These are phyloP conservation scores for Silene conica DNA, from an alignment of 148 eudicot genomes.

Conservation along the genomic window DNA sequence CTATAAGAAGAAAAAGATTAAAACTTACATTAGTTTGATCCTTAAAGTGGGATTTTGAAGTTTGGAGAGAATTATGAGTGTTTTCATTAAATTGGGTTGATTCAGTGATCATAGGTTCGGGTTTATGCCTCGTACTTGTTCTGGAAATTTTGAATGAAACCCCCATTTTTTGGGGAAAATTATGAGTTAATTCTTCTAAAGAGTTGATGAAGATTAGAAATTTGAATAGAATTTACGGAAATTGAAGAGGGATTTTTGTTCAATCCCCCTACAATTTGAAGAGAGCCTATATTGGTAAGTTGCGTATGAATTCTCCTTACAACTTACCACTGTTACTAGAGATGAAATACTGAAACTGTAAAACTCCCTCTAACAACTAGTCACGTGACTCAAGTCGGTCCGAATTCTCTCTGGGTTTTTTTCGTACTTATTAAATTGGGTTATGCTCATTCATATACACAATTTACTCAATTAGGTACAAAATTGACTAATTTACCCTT, in stretches of 20 bases:
- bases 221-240: neutral
- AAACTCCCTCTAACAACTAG: no score
- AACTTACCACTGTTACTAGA: no score
- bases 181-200: neutral
- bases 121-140: conserved; percentile 53
- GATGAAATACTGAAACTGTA: no score
- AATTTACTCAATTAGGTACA: no score
- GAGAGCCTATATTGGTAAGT: no score
- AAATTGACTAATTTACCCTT: no score
- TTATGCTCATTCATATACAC: no score
- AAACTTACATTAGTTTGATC: conserved; percentile 29
- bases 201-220: neutral
- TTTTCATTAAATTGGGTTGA: conserved; percentile 24
- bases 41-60: conserved; percentile 25
- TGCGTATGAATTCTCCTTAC: no score
- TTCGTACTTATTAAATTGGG: no score
- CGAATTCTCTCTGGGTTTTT: no score
- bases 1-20: neutral
- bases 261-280: neutral
- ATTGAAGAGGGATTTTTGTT: neutral
- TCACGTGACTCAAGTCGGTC: no score
- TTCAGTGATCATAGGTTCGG: conserved; percentile 36
- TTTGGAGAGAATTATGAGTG: conserved; percentile 17
- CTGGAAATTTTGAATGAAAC: conserved; percentile 81
- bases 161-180: conserved; percentile 43